Base-by-base conservation (phyloP, 495 filamentous ascomycete species). In the Cryomyces minteri region DNA sequence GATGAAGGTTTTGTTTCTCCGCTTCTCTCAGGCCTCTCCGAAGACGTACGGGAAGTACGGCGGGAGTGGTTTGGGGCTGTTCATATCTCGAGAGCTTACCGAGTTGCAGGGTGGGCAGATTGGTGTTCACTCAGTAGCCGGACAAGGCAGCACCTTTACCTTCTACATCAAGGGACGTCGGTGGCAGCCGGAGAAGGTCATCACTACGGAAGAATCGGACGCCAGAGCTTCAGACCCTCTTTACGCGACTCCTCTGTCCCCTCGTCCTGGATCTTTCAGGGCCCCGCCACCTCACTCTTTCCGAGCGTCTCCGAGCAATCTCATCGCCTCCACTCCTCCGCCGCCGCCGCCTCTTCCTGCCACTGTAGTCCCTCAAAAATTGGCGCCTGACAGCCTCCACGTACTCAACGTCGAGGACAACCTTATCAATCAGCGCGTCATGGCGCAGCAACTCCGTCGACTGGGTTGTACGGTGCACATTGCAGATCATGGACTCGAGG, bases 1-100 rank as follows among this genome's bases (percentile, higher is more conserved):
- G 14, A 55, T 62, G 45, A 42, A 28, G 33, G 51, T 52, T 32
- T 45, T 64, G 7, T 64, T 64, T 43, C 54, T 56, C 43, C 57
- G 61, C 1, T 52, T 54, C n/a, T 40, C 39, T 10, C 51, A 54
- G 32, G 51, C 51, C n/a, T 25, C 18, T 25, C 40, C 52, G 3
- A 46, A 45, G 32, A 55, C 52, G 5, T 45, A 55, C 39, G 36
- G 46, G 6, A 40, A 39, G 25, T 56, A 56, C 45, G 53, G 50
- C 31, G 53, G 53, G 9, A 42, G 18, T 32, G 53, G 53, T 7
- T 34, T 56, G 12, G 53, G 53, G 5, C 36, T 56, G 1, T 56
- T 43, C 43, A 56, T 56, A 36, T 50, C 30, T 25, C 43, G 51
- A 3, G 47, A 53, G 40, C 48, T 56, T 10, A 44, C 45, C 4